phyloP scores from a whole-genome alignment of 2,329 filamentous ascomycete genomes.

The Apiospora marii region DNA sequence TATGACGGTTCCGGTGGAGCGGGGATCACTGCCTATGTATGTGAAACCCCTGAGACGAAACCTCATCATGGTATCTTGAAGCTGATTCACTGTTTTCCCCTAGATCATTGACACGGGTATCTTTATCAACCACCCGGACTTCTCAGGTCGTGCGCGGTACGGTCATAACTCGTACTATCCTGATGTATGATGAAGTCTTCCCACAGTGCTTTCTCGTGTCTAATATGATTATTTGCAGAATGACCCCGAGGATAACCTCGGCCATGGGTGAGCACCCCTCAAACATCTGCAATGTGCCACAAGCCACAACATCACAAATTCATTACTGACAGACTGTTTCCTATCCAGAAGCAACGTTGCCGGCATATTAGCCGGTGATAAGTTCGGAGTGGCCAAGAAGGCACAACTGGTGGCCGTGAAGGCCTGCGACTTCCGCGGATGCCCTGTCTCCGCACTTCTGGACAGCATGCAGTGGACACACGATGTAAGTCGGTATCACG shows the following conservation, averaged over 20 bases:
- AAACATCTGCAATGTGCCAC: no score
- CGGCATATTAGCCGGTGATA: slow-evolving; percentile 31
- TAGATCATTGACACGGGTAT: slow-evolving; percentile 57
- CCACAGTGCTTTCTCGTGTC: slow-evolving; percentile 43
- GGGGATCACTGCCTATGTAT: neutral
- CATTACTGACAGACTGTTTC: neutral
- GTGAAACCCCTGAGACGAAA: neutral
- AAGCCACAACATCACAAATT: neutral
- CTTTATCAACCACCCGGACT: slow-evolving; percentile 47
- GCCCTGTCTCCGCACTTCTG: slow-evolving; percentile 48
- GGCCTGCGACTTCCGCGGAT: slow-evolving; percentile 46
- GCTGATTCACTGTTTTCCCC: neutral
- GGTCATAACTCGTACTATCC: neutral
- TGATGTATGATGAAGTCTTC: neutral
- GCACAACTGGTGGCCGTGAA: slow-evolving; percentile 48
- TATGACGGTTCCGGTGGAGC: neutral
- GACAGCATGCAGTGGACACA: slow-evolving; percentile 28
- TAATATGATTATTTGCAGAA: slow-evolving; percentile 35
- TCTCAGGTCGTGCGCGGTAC: slow-evolving; percentile 36
- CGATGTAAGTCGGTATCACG: no score
- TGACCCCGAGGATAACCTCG: neutral
- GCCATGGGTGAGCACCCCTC: neutral
- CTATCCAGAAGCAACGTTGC: slow-evolving; percentile 41
- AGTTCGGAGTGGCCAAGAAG: slow-evolving; percentile 36
- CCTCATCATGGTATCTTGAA: neutral